Conservation (phyloP, 1,284 basidiomycete species). For the Cutaneotrichosporon cavernicola region DNA sequence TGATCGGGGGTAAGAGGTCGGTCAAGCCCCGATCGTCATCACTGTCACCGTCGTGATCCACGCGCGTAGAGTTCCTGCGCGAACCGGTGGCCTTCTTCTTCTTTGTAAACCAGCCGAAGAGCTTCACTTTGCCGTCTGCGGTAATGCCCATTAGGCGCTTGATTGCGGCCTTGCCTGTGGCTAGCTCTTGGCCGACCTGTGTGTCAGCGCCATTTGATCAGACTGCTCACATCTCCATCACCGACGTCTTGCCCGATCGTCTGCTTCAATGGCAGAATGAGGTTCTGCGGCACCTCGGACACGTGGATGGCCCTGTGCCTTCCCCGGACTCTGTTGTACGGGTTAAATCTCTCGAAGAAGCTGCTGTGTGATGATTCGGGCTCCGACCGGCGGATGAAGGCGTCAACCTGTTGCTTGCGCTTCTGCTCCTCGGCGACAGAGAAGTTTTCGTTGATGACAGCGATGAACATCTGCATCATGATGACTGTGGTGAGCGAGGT, state of each 20-base stretch:
- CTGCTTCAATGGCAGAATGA: conserved; percentile 74
- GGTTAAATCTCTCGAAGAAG: conserved; percentile 80
- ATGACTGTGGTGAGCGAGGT: conserved; percentile 63
- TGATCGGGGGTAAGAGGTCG: conserved; percentile 44
- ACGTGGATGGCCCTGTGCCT: conserved; percentile 72
- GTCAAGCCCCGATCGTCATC: conserved; percentile 45
- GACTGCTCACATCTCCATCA: conserved; percentile 9
- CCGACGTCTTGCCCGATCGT: conserved; percentile 65
- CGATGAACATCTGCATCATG: conserved; percentile 96
- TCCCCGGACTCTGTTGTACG: conserved; percentile 76
- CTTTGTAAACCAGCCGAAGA: background rate
- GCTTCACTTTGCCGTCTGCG: conserved; percentile 21
- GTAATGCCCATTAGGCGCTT: conserved; percentile 37
- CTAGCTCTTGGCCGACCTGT: conserved; percentile 6
- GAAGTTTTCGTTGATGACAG: conserved; percentile 98
- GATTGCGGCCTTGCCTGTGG: conserved; percentile 31
- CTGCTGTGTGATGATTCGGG: conserved; percentile 55
- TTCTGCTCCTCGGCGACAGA: conserved; percentile 89
- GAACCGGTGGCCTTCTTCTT: background rate
- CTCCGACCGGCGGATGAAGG: conserved; percentile 56
- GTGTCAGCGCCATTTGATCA: background rate
- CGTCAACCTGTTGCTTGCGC: conserved; percentile 72
- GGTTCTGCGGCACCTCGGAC: conserved; percentile 66
- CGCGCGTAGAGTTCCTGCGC: background rate
- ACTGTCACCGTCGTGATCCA: conserved; percentile 28